Conservation (phyloP, 495 filamentous ascomycete genomes). For the Oleoguttula mirabilis region DNA sequence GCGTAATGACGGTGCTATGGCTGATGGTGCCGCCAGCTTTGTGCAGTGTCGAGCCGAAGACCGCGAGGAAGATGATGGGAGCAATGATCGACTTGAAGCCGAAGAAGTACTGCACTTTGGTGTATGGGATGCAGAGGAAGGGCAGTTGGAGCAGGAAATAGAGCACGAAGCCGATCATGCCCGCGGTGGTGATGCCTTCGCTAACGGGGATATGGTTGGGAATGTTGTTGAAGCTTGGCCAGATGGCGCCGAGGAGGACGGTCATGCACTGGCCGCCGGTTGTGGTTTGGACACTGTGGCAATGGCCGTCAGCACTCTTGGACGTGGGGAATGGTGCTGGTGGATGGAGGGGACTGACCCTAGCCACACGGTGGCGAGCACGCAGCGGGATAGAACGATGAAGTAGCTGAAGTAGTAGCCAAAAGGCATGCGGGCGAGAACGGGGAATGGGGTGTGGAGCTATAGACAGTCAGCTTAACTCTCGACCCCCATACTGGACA, state of each 20-base stretch:
- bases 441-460: constrained; percentile 21
- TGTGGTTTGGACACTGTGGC: constrained; percentile 17
- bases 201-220: constrained; percentile 37
- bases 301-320: too few species aligned
- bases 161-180: constrained; percentile 38
- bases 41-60: constrained; percentile 18
- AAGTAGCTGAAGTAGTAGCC: constrained; percentile 25
- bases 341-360: constrained; percentile 8
- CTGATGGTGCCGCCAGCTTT: constrained; percentile 17
- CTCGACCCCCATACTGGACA: neutral
- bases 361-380: constrained; percentile 21
- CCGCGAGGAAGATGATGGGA: constrained; percentile 18
- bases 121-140: constrained; percentile 38
- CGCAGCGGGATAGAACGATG: constrained; percentile 17
- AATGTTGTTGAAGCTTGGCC: constrained; percentile 44
- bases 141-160: constrained; percentile 40
- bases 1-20: constrained; percentile 3
- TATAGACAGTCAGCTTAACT: constrained; percentile 1
- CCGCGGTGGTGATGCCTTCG: constrained; percentile 37
- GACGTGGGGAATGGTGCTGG: too few species aligned
- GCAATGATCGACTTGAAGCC: constrained; percentile 34
- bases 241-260: constrained; percentile 17
- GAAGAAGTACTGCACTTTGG: constrained; percentile 41
- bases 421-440: constrained; percentile 19
- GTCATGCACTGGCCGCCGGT: constrained; percentile 23